Base-by-base conservation (phyloP, 192 early-diverging fungal species). In the Mortierella hygrophila region DNA sequence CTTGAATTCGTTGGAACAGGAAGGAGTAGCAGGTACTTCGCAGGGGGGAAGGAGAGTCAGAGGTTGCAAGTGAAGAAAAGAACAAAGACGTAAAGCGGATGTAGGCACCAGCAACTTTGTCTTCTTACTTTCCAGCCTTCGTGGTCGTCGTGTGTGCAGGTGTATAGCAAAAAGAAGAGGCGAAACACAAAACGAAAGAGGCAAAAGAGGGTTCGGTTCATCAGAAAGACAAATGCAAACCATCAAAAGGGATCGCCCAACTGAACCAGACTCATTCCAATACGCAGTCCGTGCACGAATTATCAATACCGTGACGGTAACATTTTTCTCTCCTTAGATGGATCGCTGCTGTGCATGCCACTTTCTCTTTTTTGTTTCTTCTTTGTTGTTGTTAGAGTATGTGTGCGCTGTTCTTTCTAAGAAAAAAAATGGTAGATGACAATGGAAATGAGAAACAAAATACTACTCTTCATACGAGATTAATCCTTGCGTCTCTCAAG, bases 401-500 rank as follows among this genome's bases (percentile, higher is more conserved):
- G 44, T 73, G 40, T 73, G 9, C 15, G 16, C 11, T 73, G 29
- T 47, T 32, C 6, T 42, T 16, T 47, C 18, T 47, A 73, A 73
- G 16, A 18, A 20, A 32, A 44, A 72, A 41, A 16, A 32, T 40
- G 38, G 6, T 40, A 40, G 6, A 40, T 3, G 38, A 40, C 38
- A 40, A 40, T 40, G 4, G 44, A 46, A 9, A 11, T 44, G n/a
- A 72, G 49, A 72, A 46, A 72, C 11, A 72, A 46, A 74, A 3
- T 40, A 40, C 38, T 23, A 32, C 26, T 65, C 8, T 26, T 26
- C 60, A 35, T 65, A 32, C 29, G 21, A 35, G 10, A 41, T 60
- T 54, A 79, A 0, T 78, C 77, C 57, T 85, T 80, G 18, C 49
- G 74, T 16, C 23, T 71, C 70, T 85, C 78, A 37, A 85, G 75